A percentile compares a stretch with the other conserved stretches of the same genome.
Evolutionary conservation across 768 basidiomycete species (phyloP).

Genomic region (Suillus hirtellus): DNA sequence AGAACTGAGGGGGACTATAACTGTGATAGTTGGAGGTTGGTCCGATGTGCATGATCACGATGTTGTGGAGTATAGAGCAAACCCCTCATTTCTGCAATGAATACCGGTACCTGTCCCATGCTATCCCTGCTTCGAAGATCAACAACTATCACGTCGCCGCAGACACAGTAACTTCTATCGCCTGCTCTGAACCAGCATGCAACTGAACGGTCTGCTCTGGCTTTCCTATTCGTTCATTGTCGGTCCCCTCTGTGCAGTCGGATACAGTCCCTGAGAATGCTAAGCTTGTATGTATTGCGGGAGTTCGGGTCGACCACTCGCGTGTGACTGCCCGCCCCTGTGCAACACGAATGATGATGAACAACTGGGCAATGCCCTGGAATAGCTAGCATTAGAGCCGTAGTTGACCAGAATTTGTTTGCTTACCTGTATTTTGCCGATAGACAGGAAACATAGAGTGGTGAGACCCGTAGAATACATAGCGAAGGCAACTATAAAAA

Average conservation of each 20-base stretch:
- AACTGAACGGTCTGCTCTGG: not conserved
- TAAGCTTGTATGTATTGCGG: not conserved
- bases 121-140: not conserved
- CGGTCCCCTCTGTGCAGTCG: not conserved
- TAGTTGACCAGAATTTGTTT: not conserved
- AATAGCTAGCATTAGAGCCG: not conserved
- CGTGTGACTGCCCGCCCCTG: constrained; percentile 26
- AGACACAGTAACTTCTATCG: too few relatives aligned
- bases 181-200: not conserved
- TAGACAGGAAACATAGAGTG: constrained; percentile 34
- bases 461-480: constrained; percentile 18
- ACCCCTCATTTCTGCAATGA: not conserved
- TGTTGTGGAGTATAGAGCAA: not conserved
- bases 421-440: constrained; percentile 36
- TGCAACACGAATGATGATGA: constrained; percentile 39
- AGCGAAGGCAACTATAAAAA: constrained; percentile 30
- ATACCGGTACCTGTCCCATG: not conserved
- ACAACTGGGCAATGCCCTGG: constrained; percentile 35
- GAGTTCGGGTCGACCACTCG: not conserved
- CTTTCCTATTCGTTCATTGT: not conserved
- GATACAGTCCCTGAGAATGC: not conserved
- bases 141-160: not conserved
- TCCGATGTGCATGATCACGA: not conserved
- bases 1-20: not conserved
- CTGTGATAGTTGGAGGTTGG: not conserved